These are phyloP conservation scores for Bimuria novae-zelandiae DNA, from an alignment of 2,329 filamentous ascomycete species.

Conservation along the genomic window DNA sequence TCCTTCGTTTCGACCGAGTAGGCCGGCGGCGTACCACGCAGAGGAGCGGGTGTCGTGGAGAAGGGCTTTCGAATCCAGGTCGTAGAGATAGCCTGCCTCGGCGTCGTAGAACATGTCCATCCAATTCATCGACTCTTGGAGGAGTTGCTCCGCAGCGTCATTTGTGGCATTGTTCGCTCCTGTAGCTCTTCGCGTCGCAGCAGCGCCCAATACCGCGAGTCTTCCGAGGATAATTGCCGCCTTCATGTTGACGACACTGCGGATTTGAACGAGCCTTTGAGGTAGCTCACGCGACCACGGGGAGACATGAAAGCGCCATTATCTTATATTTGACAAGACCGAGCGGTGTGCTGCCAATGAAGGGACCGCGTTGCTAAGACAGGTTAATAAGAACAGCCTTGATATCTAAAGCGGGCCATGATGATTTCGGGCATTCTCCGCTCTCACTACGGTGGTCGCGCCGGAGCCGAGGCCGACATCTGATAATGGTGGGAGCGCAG, in stretches of 20 bases:
- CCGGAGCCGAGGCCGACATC: background rate
- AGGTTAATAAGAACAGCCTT: background rate
- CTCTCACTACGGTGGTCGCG: background rate
- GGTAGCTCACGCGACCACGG: background rate
- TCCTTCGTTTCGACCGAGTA: conserved; percentile 59
- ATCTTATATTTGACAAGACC: background rate
- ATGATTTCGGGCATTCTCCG: conserved; percentile 1
- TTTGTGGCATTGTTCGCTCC: background rate
- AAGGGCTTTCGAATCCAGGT: conserved; percentile 53
- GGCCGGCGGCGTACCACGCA: conserved; percentile 62
- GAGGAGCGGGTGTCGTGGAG: conserved; percentile 62
- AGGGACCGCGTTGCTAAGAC: background rate
- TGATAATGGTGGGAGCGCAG: background rate
- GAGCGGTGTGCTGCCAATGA: background rate
- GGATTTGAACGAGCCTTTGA: background rate
- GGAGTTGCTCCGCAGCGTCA: conserved; percentile 9
- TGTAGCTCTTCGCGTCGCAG: background rate
- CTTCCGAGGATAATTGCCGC: background rate
- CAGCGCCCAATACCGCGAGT: background rate
- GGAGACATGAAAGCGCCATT: background rate
- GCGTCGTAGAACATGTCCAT: conserved; percentile 61
- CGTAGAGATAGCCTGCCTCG: conserved; percentile 58
- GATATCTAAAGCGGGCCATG: background rate
- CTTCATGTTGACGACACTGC: background rate
- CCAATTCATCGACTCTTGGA: conserved; percentile 58